Base-by-base conservation (phyloP, 2,329 filamentous ascomycete species). In the Scytalidium sp. region DNA sequence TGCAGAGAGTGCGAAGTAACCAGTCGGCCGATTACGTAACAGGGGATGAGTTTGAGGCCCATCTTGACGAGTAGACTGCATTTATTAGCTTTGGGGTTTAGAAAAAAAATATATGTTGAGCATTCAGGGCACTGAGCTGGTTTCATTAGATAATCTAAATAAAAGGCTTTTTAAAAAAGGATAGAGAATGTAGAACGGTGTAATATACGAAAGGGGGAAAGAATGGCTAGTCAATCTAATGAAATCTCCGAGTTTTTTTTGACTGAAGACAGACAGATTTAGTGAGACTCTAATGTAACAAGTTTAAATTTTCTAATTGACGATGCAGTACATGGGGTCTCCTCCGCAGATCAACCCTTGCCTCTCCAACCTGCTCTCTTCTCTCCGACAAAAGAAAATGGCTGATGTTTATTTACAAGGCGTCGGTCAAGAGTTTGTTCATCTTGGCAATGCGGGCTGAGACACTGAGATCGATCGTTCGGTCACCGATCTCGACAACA, bases 341-440 rank as follows among this genome's bases (percentile, higher is more conserved):
- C 29, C 29, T 21, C 25, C 29, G 27, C 43, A 49, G 42, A 19
- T 23, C 36, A 36, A 42, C 21, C 40, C 29, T 42, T 39, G 20
- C 45, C 17, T 46, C 44, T 25, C 20, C 51, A 29, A n/a, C 50
- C 49, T 50, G 27, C 46, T 46, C 50, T 53, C 47, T 45, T 41
- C 68, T 72, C 39, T 41, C 21, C 43, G 56, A 53, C 51, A 59
- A 61, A 61, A 66, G 64, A 50, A 56, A 53, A 23, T 15, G 13
- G 17, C 22, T n/a, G 29, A 22, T 41, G 45, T 42, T 55, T 50
- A 74, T 91, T 89, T 96, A 99, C 88, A 99, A 80, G 74, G 87
- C 82, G 76, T 99, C 94, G 64, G 83, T 92, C 70, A 99, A 88
- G 71, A 96, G 86, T 87, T 97, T 99, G 90, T 99, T 99, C 84